Evolutionary conservation across 495 filamentous ascomycete species (phyloP).

Genomic region (Xeromyces bisporus): DNA sequence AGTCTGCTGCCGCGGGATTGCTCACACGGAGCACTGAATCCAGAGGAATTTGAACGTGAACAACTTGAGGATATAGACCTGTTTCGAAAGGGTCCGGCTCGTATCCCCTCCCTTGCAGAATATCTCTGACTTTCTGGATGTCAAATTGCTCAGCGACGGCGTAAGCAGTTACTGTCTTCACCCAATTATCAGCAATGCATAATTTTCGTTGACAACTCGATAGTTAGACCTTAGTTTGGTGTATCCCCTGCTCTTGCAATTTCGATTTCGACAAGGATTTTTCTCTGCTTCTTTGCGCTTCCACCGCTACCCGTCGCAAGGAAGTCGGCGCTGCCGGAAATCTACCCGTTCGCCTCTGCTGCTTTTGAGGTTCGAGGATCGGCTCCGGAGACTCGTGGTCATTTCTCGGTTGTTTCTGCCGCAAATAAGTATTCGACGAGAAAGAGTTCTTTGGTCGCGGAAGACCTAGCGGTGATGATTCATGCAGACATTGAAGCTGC

Average conservation of each 20-base stretch:
- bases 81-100: slow-evolving; percentile 44
- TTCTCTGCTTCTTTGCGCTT: slow-evolving; percentile 42
- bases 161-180: slow-evolving; percentile 58
- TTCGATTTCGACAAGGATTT: slow-evolving; percentile 22
- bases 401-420: slow-evolving; percentile 17
- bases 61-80: slow-evolving; percentile 46
- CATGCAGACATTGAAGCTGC: slow-evolving; percentile 25
- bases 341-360: slow-evolving; percentile 28
- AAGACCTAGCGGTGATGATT: slow-evolving; percentile 14
- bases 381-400: slow-evolving; percentile 8
- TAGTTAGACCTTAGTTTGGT: slow-evolving; percentile 24
- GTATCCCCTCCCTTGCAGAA: slow-evolving; percentile 55
- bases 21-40: slow-evolving; percentile 30
- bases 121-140: slow-evolving; percentile 51
- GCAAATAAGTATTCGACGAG: slow-evolving; percentile 29
- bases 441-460: slow-evolving; percentile 32
- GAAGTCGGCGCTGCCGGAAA: slow-evolving; percentile 36
- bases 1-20: slow-evolving; percentile 39
- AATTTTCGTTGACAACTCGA: not conserved
- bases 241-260: slow-evolving; percentile 24
- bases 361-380: slow-evolving; percentile 14
- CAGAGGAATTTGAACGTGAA: slow-evolving; percentile 43
- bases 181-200: slow-evolving; percentile 11
- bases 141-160: slow-evolving; percentile 79
- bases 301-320: slow-evolving; percentile 39